Conservation (phyloP, 2,329 filamentous ascomycete genomes). For the Hortaea werneckii region DNA sequence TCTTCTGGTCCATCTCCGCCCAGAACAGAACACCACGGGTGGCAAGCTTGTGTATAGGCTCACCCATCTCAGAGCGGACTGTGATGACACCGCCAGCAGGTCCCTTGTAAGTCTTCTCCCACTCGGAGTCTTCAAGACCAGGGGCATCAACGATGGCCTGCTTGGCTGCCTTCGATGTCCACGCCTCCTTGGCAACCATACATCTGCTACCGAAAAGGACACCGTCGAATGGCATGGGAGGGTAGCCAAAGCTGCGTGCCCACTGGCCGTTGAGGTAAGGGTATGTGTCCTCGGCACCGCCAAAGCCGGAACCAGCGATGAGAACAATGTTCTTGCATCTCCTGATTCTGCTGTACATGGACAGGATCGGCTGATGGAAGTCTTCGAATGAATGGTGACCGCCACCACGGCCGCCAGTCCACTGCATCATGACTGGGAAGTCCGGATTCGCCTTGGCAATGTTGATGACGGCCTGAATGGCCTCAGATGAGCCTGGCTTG, state of each 20-base stretch:
- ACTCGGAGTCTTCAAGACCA: constrained; percentile 70
- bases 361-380: constrained; percentile 83
- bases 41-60: constrained; percentile 97
- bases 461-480: constrained; percentile 82
- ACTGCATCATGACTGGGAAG: constrained; percentile 88
- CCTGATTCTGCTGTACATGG: constrained; percentile 84
- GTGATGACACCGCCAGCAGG: constrained; percentile 89
- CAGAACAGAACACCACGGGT: constrained; percentile 94
- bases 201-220: constrained; percentile 84
- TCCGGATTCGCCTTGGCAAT: constrained; percentile 88
- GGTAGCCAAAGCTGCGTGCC: constrained; percentile 79
- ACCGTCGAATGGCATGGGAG: constrained; percentile 89
- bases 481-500: constrained; percentile 83
- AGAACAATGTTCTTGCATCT: constrained; percentile 79
- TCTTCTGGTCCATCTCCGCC: constrained; percentile 98
- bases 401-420: constrained; percentile 88
- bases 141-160: constrained; percentile 79
- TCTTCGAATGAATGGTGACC: constrained; percentile 93
- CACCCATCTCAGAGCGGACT: constrained; percentile 96
- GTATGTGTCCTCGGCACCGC: constrained; percentile 80
- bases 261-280: constrained; percentile 84
- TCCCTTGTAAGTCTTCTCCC: constrained; percentile 91
- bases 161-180: constrained; percentile 80
- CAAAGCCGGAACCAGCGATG: constrained; percentile 84
- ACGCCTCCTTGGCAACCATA: constrained; percentile 89